phyloP scores from a whole-genome alignment of 306 rosid species.

The Luffa aegyptiaca region DNA sequence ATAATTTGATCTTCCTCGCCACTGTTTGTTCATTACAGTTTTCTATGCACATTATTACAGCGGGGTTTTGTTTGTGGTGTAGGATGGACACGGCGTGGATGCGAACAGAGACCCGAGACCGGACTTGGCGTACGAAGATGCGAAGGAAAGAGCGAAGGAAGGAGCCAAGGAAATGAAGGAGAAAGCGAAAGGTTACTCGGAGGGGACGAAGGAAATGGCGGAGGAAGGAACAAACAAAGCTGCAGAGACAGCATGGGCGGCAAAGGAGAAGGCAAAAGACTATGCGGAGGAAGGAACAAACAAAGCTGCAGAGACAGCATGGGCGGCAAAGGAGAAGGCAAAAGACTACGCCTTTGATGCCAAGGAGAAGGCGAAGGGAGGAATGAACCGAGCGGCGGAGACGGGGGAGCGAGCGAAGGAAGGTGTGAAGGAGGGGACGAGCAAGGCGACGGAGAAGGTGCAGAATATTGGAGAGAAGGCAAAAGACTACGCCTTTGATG shows the following conservation, averaged over 20 bases:
- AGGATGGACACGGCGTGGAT: slow-evolving; percentile 34
- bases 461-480: slow-evolving; percentile 1
- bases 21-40: too few species aligned
- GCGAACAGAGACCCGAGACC: slow-evolving; percentile 22
- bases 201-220: background rate
- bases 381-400: slow-evolving; percentile 6
- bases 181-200: slow-evolving; percentile 3
- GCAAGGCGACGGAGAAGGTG: too few species aligned
- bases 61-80: background rate
- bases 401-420: slow-evolving; percentile 12
- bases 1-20: too few species aligned
- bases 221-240: background rate
- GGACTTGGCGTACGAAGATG: slow-evolving; percentile 16
- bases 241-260: background rate
- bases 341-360: slow-evolving; percentile 6
- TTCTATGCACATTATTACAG: too few species aligned
- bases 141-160: slow-evolving; percentile 14
- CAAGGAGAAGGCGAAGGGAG: slow-evolving; percentile 18
- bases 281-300: background rate
- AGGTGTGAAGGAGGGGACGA: background rate
- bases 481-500: slow-evolving; percentile 2
- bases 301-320: background rate
- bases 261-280: slow-evolving; percentile 14
- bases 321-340: slow-evolving; percentile 6
- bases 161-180: slow-evolving; percentile 11